A percentile compares a stretch with the other conserved stretches of the same genome.
Evolutionary conservation across 169 alveolate genomes (phyloP).

Genomic region (Eimeria brunetti): DNA sequence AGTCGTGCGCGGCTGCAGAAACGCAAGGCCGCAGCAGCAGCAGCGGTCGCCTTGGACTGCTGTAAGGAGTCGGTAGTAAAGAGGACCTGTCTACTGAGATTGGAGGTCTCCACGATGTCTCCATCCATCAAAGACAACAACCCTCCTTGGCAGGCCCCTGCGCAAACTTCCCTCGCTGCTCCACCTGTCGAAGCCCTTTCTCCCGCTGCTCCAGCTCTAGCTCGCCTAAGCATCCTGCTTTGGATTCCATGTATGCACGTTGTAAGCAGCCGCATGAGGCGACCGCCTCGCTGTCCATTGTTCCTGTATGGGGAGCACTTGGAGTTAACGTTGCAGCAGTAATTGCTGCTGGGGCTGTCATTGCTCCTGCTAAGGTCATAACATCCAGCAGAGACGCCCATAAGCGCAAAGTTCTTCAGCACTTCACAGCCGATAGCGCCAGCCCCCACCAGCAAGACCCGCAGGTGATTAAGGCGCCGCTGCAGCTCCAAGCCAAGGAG

Average conservation of each 20-base stretch:
- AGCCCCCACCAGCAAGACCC: conserved; percentile 89
- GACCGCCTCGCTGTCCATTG: not conserved
- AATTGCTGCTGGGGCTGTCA: not conserved
- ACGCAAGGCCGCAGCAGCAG: conserved; percentile 61
- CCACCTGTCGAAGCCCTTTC: not conserved
- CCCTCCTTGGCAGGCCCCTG: conserved; percentile 68
- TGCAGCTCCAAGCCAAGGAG: conserved; percentile 72
- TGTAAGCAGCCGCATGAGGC: not conserved
- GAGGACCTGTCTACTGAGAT: conserved; percentile 98
- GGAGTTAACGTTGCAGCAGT: conserved; percentile 6
- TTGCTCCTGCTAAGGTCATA: conserved; percentile 24
- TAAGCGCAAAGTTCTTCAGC: conserved; percentile 97
- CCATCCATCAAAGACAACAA: conserved; percentile 96
- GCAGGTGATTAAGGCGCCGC: conserved; percentile 74
- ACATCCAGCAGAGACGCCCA: conserved; percentile 91
- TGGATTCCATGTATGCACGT: not conserved
- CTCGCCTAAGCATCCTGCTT: conserved; percentile 41
- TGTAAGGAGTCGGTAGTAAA: conserved; percentile 89
- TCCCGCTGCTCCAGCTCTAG: not conserved
- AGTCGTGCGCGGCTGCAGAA: conserved; percentile 38
- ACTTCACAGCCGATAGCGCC: conserved; percentile 99
- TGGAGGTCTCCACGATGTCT: conserved; percentile 98
- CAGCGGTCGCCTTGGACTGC: conserved; percentile 72
- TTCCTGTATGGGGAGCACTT: not conserved
- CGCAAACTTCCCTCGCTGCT: not conserved